A percentile compares a stretch with the other conserved stretches of the same genome.
Evolutionary conservation across 495 filamentous ascomycete species (phyloP).

Genomic region (Hyaloscypha finlandica): DNA sequence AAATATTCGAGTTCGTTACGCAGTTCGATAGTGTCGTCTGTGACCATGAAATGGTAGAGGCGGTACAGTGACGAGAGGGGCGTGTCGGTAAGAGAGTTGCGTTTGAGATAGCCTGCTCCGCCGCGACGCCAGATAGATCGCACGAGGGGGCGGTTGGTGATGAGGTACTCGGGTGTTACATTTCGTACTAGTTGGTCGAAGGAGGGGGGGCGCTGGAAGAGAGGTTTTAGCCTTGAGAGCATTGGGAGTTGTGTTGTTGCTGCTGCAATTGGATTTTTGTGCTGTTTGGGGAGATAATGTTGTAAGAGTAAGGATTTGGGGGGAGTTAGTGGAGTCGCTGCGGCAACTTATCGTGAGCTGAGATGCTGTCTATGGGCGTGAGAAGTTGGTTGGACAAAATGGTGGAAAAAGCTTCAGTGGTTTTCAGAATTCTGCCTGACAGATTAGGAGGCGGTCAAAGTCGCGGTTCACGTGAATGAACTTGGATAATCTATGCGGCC

Average conservation of each 20-base stretch:
- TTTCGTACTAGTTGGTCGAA: not conserved
- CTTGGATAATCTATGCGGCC: too few relatives aligned
- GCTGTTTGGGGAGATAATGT: not conserved
- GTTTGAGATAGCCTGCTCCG: not conserved
- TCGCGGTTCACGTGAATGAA: too few relatives aligned
- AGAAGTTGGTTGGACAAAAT: too few relatives aligned
- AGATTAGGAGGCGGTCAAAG: too few relatives aligned
- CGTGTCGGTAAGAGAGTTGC: not conserved
- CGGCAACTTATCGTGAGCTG: not conserved
- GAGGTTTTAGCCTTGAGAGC: not conserved
- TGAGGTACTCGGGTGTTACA: not conserved
- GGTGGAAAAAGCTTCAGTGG: not conserved
- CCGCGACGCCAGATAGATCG: not conserved
- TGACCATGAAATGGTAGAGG: not conserved
- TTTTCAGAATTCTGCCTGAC: too few relatives aligned
- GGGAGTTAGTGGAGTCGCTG: not conserved
- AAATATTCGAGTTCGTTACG: not conserved
- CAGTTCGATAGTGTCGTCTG: not conserved
- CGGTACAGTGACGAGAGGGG: constrained; percentile 1
- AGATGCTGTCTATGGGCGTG: not conserved
- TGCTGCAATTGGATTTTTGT: not conserved
- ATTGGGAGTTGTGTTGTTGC: not conserved
- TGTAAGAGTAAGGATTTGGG: not conserved
- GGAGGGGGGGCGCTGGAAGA: not conserved
- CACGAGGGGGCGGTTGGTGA: not conserved